Percentiles rank a stretch among this genome's conserved stretches.
phyloP scores from a whole-genome alignment of 352 stramenopile genomes.

The Phytophthora kernoviae region DNA sequence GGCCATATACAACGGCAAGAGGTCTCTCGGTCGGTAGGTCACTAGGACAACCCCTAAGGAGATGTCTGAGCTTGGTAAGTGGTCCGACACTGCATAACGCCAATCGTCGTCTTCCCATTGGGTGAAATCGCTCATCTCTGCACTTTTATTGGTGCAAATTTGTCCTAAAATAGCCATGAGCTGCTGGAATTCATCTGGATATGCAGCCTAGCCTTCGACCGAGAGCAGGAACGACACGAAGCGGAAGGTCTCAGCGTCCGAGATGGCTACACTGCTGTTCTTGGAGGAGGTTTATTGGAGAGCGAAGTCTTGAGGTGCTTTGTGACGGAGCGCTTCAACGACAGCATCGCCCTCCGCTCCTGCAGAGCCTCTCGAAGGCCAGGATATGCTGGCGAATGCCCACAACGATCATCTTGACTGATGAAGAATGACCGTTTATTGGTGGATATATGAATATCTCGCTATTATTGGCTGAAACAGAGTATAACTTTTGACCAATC shows the following conservation, averaged over 20 bases:
- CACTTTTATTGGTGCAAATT: conserved; percentile 2
- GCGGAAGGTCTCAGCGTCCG: conserved; percentile 43
- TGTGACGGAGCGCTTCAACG: conserved; percentile 17
- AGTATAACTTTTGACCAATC: conserved; percentile 4
- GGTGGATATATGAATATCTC: conserved; percentile 12
- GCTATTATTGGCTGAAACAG: conserved; percentile 8
- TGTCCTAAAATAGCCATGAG: conserved; percentile 11
- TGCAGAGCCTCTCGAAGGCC: conserved; percentile 49
- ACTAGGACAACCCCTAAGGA: conserved; percentile 45
- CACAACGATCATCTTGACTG: conserved; percentile 32
- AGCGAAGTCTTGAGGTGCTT: background rate
- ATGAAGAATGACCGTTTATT: conserved; percentile 16
- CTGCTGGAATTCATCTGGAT: conserved; percentile 36
- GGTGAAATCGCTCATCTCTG: background rate
- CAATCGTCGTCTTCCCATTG: conserved; percentile 24
- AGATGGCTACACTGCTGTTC: conserved; percentile 36
- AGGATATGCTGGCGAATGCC: conserved; percentile 40
- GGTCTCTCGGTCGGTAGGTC: conserved; percentile 45
- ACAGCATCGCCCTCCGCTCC: conserved; percentile 29
- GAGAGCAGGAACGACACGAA: conserved; percentile 37
- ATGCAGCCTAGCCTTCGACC: conserved; percentile 11
- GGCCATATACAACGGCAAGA: conserved; percentile 62
- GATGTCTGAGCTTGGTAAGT: too few relatives aligned
- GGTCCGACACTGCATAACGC: conserved; percentile 24
- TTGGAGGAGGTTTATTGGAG: background rate